Conservation (phyloP, 1,284 basidiomycete species). For the Irpex sp. region DNA sequence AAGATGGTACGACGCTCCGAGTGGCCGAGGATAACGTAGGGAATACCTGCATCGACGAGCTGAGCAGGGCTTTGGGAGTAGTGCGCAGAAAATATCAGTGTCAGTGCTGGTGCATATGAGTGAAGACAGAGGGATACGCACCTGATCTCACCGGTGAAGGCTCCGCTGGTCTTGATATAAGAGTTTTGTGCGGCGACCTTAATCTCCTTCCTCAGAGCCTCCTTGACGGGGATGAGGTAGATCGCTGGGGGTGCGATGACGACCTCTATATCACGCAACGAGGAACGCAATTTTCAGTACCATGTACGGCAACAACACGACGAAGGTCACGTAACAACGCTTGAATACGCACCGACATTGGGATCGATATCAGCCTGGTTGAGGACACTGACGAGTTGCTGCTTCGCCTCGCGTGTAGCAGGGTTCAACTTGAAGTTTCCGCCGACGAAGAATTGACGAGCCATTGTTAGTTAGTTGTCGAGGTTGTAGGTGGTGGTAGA, state of each 20-base stretch:
- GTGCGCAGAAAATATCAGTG: background rate
- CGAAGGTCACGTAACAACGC: no score
- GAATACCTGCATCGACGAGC: constrained; percentile 82
- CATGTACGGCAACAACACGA: background rate
- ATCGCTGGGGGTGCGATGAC: constrained; percentile 89
- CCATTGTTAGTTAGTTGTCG: constrained; percentile 35
- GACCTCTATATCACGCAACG: constrained; percentile 58
- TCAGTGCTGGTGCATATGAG: background rate
- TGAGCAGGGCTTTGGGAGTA: constrained; percentile 61
- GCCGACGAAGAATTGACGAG: constrained; percentile 86
- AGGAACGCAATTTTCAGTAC: background rate
- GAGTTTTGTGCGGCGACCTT: constrained; percentile 92
- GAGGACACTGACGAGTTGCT: constrained; percentile 60
- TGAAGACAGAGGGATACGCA: constrained; percentile 25
- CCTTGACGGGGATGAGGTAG: constrained; percentile 73
- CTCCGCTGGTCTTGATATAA: constrained; percentile 83
- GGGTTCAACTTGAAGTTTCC: constrained; percentile 98
- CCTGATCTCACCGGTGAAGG: constrained; percentile 97
- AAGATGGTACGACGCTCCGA: constrained; percentile 95
- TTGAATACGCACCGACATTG: constrained; percentile 50
- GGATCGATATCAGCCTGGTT: constrained; percentile 79
- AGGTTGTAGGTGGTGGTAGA: background rate
- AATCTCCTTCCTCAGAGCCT: constrained; percentile 57
- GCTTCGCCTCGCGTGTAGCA: constrained; percentile 59
- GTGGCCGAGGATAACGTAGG: constrained; percentile 95